A percentile compares a stretch with the other conserved stretches of the same genome.
These are phyloP conservation scores for Magnolia kwangsiensis DNA, from an alignment of 164 flowering plant species.

Conservation along the genomic window DNA sequence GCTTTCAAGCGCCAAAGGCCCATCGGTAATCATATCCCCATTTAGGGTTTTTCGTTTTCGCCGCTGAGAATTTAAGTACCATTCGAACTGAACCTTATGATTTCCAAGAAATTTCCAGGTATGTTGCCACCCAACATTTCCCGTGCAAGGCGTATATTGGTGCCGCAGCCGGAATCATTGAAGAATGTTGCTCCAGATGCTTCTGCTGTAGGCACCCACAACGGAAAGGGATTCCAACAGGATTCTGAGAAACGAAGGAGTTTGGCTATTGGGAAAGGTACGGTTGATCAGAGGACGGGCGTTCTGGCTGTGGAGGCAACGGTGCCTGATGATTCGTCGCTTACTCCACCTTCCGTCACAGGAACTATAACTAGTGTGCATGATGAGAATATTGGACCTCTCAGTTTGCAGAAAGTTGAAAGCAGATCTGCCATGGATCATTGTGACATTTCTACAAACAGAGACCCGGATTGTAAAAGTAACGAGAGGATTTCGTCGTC, in stretches of 20 bases:
- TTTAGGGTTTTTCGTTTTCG: background rate
- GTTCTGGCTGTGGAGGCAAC: background rate
- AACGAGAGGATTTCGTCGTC: background rate
- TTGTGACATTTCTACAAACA: background rate
- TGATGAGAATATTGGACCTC: constrained; percentile 25
- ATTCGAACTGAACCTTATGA: background rate
- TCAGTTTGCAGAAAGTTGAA: constrained; percentile 23
- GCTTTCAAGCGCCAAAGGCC: constrained; percentile 89
- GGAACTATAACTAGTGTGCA: constrained; percentile 31
- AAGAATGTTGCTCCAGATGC: constrained; percentile 8
- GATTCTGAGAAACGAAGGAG: background rate
- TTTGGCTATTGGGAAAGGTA: background rate
- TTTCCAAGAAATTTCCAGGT: constrained; percentile 30
- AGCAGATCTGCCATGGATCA: constrained; percentile 6
- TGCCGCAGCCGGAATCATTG: constrained; percentile 40
- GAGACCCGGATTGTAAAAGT: background rate
- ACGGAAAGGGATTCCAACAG: background rate
- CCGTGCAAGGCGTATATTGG: constrained; percentile 53
- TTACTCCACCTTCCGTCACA: constrained; percentile 43
- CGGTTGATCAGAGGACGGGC: background rate
- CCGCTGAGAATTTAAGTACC: background rate
- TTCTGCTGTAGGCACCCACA: background rate
- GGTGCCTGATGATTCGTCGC: constrained; percentile 33
- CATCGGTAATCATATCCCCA: constrained; percentile 35
- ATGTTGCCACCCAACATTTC: constrained; percentile 40